Percentiles rank a stretch among this genome's conserved stretches.
Conservation (phyloP, 1,284 basidiomycete genomes). For the Phellopilus nigrolimitatus region DNA sequence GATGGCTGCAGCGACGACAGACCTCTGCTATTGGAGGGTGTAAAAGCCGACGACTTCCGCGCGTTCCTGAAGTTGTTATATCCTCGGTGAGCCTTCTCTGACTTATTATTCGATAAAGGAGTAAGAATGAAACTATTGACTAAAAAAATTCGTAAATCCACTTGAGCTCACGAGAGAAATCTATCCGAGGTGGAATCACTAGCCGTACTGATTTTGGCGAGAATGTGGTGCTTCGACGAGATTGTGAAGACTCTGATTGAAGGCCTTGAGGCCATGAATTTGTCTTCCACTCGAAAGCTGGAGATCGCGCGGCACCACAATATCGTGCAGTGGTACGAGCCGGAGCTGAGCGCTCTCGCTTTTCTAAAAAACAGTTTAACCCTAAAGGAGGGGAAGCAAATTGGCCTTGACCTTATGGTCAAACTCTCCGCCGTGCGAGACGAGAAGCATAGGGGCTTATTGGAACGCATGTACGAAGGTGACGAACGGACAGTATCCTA, state of each 20-base stretch:
- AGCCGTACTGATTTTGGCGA: constrained; percentile 4
- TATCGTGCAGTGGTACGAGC: constrained; percentile 4
- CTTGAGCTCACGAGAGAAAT: neutral
- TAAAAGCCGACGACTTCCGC: constrained; percentile 1
- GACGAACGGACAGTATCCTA: no score
- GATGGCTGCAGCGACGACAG: constrained; percentile 5
- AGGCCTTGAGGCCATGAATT: constrained; percentile 2
- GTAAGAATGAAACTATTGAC: neutral
- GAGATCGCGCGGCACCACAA: constrained; percentile 8
- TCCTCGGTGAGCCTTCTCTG: neutral
- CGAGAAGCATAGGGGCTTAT: neutral
- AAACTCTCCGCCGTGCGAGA: constrained; percentile 4
- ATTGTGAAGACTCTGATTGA: constrained; percentile 3
- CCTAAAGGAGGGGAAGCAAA: constrained; percentile 1
- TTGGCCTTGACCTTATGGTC: constrained; percentile 8
- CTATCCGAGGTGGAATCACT: constrained; percentile 2
- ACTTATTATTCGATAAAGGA: neutral
- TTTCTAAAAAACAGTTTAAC: neutral
- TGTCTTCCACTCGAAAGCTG: constrained; percentile 1
- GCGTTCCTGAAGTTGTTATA: constrained; percentile 1
- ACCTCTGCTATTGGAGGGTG: constrained; percentile 4
- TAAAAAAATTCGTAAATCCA: neutral
- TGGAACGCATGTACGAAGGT: no score
- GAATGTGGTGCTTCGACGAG: constrained; percentile 9
- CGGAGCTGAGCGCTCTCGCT: constrained; percentile 4